These are phyloP conservation scores for Acmispon strigosus DNA, from an alignment of 306 rosid genomes.

Conservation along the genomic window DNA sequence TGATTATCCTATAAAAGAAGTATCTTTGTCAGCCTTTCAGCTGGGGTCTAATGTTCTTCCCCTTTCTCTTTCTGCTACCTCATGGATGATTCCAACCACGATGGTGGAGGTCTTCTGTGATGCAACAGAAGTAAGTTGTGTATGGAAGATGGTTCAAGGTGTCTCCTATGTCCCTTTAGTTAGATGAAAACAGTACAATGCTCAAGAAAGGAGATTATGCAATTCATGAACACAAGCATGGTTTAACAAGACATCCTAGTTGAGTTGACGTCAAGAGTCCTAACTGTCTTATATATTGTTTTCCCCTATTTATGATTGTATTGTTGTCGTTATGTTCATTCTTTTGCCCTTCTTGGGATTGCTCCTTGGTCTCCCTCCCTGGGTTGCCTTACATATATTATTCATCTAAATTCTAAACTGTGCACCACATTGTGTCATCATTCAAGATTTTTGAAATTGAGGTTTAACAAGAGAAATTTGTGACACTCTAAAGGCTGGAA, in stretches of 20 bases:
- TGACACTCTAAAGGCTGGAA: constrained; percentile 73
- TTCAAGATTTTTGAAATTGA: constrained; percentile 13
- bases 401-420: constrained; percentile 6
- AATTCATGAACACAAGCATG: not conserved
- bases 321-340: not conserved
- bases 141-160: not conserved
- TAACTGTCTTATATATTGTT: not conserved
- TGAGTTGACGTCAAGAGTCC: not conserved
- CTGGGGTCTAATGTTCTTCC: not conserved
- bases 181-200: not conserved
- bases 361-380: not conserved
- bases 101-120: not conserved
- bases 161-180: not conserved
- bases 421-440: not conserved
- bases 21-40: not conserved
- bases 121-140: not conserved
- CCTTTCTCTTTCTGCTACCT: not conserved
- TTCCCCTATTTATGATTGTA: not conserved
- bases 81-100: not conserved
- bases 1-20: not conserved
- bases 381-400: not conserved
- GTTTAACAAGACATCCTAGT: not conserved
- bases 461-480: constrained; percentile 23
- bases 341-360: not conserved
- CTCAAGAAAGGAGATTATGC: not conserved